These are phyloP conservation scores for Cryptococcus amylolentus DNA, from an alignment of 1,284 basidiomycete species.

Conservation along the genomic window DNA sequence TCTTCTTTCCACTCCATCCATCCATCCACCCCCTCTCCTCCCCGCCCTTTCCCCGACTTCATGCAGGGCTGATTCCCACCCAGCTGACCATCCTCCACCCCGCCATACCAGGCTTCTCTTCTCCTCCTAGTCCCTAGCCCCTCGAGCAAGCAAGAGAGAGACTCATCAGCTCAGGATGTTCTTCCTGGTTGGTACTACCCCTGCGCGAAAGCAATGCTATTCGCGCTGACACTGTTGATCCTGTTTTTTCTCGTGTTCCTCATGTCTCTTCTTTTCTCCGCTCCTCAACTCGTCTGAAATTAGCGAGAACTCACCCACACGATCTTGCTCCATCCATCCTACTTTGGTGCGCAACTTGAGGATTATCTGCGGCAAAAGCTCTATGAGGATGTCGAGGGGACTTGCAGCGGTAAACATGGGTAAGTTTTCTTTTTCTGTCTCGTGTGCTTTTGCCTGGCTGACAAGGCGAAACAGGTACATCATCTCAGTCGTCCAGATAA, in stretches of 20 bases:
- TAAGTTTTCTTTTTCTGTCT: slow-evolving; percentile 25
- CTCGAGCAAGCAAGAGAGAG: background rate
- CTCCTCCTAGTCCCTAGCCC: too few relatives aligned
- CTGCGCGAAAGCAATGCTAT: slow-evolving; percentile 10
- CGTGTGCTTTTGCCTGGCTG: background rate
- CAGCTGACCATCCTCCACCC: background rate
- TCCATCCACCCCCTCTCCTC: slow-evolving; percentile 1
- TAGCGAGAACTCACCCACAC: slow-evolving; percentile 94
- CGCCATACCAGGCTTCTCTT: background rate
- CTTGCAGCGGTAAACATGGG: slow-evolving; percentile 90
- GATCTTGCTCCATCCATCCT: slow-evolving; percentile 93
- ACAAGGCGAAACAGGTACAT: slow-evolving; percentile 62
- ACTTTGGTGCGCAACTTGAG: slow-evolving; percentile 93
- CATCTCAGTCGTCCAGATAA: slow-evolving; percentile 87
- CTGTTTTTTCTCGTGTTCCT: slow-evolving; percentile 3
- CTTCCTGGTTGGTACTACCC: slow-evolving; percentile 46
- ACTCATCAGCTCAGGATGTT: slow-evolving; percentile 33
- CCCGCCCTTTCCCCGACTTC: background rate
- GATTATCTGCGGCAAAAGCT: slow-evolving; percentile 90
- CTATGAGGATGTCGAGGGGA: slow-evolving; percentile 94
- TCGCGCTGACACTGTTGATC: slow-evolving; percentile 25
- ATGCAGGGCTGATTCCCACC: slow-evolving; percentile 1
- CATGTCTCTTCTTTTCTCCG: slow-evolving; percentile 4
- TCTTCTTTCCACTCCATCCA: background rate
- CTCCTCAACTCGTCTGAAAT: slow-evolving; percentile 3